phyloP scores from a whole-genome alignment of 164 flowering plant genomes.

The Malania oleifera region DNA sequence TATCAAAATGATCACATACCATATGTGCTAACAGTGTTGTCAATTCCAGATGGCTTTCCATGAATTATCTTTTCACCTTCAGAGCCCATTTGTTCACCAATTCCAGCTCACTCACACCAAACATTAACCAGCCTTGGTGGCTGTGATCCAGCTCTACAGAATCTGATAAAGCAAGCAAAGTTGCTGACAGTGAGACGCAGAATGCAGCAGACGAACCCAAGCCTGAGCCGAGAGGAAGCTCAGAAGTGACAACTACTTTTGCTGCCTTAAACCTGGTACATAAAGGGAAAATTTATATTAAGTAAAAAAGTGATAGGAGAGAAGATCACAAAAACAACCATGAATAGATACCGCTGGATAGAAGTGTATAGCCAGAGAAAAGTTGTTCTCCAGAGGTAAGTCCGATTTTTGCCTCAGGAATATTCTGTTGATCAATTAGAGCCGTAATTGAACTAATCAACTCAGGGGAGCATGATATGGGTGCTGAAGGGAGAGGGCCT shows the following conservation, averaged over 20 bases:
- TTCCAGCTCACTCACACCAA: conserved; percentile 56
- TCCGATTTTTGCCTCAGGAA: conserved; percentile 78
- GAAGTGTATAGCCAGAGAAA: conserved; percentile 79
- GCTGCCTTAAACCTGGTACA: conserved; percentile 72
- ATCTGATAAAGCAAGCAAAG: conserved; percentile 60
- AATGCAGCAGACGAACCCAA: conserved; percentile 95
- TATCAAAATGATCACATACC: conserved; percentile 42
- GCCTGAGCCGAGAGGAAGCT: conserved; percentile 91
- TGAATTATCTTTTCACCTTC: conserved; percentile 97
- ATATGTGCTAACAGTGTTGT: conserved; percentile 92
- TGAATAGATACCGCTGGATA: conserved; percentile 60
- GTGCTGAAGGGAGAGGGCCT: conserved; percentile 30
- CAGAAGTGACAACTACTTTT: conserved; percentile 61
- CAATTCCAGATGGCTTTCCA: conserved; percentile 97
- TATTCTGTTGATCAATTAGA: conserved; percentile 62
- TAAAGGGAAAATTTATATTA: conserved; percentile 1
- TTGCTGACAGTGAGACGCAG: conserved; percentile 89
- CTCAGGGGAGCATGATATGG: conserved; percentile 56
- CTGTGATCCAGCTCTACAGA: conserved; percentile 35
- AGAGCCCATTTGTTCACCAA: conserved; percentile 92
- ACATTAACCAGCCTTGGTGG: conserved; percentile 57
- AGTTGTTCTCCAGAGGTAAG: conserved; percentile 72
- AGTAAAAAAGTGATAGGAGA: neutral
- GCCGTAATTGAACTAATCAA: conserved; percentile 31
- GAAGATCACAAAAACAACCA: neutral